Conservation (phyloP, 2,329 filamentous ascomycete species). For the Fusarium sp. region DNA sequence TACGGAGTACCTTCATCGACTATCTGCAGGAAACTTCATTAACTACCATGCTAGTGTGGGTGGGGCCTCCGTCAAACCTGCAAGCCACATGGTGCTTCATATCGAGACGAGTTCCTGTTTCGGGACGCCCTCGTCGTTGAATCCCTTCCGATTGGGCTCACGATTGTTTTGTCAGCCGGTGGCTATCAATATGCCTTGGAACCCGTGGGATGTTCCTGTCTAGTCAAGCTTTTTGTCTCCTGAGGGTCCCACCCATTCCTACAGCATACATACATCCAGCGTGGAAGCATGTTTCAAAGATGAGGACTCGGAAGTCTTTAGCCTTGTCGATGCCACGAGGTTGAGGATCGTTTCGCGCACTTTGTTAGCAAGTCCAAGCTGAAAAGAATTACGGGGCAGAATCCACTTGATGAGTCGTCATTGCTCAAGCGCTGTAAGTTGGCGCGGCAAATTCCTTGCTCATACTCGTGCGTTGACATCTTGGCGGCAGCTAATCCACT, state of each 20-base stretch:
- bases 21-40: slow-evolving; percentile 19
- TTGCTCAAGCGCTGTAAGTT: not conserved
- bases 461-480: not conserved
- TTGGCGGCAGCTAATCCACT: slow-evolving; percentile 11
- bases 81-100: slow-evolving; percentile 30
- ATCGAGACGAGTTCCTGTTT: slow-evolving; percentile 41
- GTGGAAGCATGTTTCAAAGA: slow-evolving; percentile 13
- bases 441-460: slow-evolving; percentile 6
- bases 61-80: slow-evolving; percentile 30
- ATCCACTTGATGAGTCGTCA: slow-evolving; percentile 5
- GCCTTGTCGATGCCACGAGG: slow-evolving; percentile 34
- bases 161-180: not conserved
- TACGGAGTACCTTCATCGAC: slow-evolving; percentile 6
- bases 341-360: slow-evolving; percentile 27
- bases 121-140: slow-evolving; percentile 26
- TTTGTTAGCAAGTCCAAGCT: slow-evolving; percentile 23
- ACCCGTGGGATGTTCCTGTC: not conserved
- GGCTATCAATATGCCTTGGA: not conserved
- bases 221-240: slow-evolving; percentile 3
- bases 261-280: not conserved
- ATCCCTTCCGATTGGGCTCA: slow-evolving; percentile 25
- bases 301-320: slow-evolving; percentile 8
- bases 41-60: slow-evolving; percentile 20
- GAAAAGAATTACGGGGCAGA: slow-evolving; percentile 20
- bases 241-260: not conserved